These are phyloP conservation scores for Dalechampia spathulata DNA, from an alignment of 441 rosid genomes.

Conservation along the genomic window DNA sequence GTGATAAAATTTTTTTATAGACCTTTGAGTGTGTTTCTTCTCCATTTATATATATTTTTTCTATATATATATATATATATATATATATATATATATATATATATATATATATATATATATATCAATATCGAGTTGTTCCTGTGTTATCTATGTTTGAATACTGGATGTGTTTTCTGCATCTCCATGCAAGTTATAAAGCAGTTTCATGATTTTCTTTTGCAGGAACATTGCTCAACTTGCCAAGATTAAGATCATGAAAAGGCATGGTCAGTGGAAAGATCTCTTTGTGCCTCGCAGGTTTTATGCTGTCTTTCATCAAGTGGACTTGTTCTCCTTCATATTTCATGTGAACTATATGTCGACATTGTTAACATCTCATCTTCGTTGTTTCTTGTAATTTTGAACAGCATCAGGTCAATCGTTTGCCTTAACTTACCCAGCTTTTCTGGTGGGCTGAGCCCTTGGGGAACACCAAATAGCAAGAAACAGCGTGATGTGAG, in stretches of 20 bases:
- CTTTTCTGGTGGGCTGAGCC: slow-evolving; percentile 92
- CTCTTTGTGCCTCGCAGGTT: slow-evolving; percentile 64
- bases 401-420: slow-evolving; percentile 77
- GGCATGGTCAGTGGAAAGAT: slow-evolving; percentile 56
- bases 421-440: slow-evolving; percentile 92
- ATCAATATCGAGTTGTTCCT: too few relatives aligned
- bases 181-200: slow-evolving; percentile 4
- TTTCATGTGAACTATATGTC: too few relatives aligned
- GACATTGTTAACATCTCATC: too few relatives aligned
- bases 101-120: too few relatives aligned
- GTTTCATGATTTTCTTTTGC: slow-evolving; percentile 12
- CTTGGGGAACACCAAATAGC: slow-evolving; percentile 78
- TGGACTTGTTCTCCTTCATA: background rate
- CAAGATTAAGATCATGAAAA: slow-evolving; percentile 62
- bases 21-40: too few relatives aligned
- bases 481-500: slow-evolving; percentile 56
- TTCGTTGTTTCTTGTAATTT: background rate
- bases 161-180: background rate
- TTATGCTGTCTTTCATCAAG: background rate
- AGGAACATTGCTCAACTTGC: slow-evolving; percentile 85
- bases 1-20: too few relatives aligned
- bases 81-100: too few relatives aligned
- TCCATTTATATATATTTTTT: too few relatives aligned
- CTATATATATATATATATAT: too few relatives aligned
- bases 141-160: background rate